Percentiles rank a stretch among this genome's conserved stretches.
These are phyloP conservation scores for Dendrostoma leiphaemia DNA, from an alignment of 2,329 filamentous ascomycete genomes.

Conservation along the genomic window DNA sequence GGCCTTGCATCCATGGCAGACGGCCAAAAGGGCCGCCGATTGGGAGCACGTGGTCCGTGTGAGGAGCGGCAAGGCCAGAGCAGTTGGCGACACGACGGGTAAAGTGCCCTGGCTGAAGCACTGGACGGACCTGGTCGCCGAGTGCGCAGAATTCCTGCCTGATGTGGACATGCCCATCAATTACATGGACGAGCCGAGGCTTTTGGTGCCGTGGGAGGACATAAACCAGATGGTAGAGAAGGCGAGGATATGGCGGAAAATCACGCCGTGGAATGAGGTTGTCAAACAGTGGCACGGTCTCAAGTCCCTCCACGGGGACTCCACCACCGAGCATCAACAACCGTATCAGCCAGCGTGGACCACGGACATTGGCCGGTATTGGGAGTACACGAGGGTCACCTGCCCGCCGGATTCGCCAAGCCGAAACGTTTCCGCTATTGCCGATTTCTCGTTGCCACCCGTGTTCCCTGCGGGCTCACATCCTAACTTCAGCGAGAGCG, in stretches of 20 bases:
- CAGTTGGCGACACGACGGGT: conserved; percentile 36
- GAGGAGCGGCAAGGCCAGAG: conserved; percentile 40
- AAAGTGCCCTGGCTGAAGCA: conserved; percentile 44
- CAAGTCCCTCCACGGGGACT: conserved; percentile 32
- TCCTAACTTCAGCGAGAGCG: conserved; percentile 33
- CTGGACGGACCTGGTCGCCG: conserved; percentile 48
- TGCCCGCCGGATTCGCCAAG: conserved; percentile 56
- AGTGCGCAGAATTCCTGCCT: conserved; percentile 53
- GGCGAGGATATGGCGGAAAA: conserved; percentile 42
- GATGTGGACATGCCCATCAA: conserved; percentile 69
- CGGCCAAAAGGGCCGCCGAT: conserved; percentile 34
- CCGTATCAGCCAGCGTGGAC: conserved; percentile 48
- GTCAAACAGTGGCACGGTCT: conserved; percentile 43
- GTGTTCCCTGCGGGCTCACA: conserved; percentile 21
- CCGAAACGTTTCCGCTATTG: conserved; percentile 36
- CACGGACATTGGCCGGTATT: conserved; percentile 48
- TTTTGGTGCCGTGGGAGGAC: conserved; percentile 59
- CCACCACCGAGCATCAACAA: conserved; percentile 19
- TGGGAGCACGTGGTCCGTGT: conserved; percentile 48
- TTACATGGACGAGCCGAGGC: conserved; percentile 59
- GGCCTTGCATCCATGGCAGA: conserved; percentile 42
- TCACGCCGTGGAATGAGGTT: conserved; percentile 41
- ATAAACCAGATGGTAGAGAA: conserved; percentile 48
- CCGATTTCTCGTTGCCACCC: conserved; percentile 29
- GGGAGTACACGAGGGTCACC: conserved; percentile 55